Evolutionary conservation across 1,284 basidiomycete species (phyloP).

Genomic region (Rhodotorula sp.): DNA sequence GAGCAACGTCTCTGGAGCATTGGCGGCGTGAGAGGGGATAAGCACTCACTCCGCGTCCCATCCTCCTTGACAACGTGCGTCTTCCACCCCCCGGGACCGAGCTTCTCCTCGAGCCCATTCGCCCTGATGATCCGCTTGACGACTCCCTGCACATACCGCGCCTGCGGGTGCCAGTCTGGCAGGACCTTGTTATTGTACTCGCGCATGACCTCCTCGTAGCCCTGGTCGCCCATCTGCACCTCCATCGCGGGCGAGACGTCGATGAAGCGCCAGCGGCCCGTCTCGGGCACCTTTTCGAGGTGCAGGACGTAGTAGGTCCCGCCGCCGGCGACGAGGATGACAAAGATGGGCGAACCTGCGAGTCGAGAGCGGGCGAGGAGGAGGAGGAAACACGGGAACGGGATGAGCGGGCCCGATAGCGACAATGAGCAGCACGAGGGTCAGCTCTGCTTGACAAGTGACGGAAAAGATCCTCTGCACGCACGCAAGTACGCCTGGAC

Average conservation of each 20-base stretch:
- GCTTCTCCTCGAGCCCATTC: slow-evolving; percentile 55
- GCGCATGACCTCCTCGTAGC: slow-evolving; percentile 59
- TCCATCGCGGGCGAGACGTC: slow-evolving; percentile 66
- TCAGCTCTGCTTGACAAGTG: background rate
- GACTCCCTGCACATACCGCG: slow-evolving; percentile 67
- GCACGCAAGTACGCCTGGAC: background rate
- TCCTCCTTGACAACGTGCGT: slow-evolving; percentile 44
- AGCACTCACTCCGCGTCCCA: slow-evolving; percentile 49
- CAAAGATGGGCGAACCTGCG: slow-evolving; percentile 30
- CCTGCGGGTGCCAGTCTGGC: slow-evolving; percentile 67
- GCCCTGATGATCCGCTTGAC: slow-evolving; percentile 71
- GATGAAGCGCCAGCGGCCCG: slow-evolving; percentile 82
- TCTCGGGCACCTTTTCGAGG: slow-evolving; percentile 56
- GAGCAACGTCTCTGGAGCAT: too few relatives aligned
- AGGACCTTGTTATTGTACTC: slow-evolving; percentile 65
- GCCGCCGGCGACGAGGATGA: slow-evolving; percentile 52
- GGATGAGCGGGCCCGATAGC: background rate
- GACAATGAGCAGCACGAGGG: too few relatives aligned
- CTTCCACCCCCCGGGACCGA: slow-evolving; percentile 47
- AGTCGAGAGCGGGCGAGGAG: too few relatives aligned
- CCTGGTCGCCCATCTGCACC: slow-evolving; percentile 53
- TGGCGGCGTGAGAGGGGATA: background rate
- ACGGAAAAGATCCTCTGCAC: background rate
- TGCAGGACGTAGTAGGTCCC: slow-evolving; percentile 58
- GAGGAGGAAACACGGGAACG: background rate